Evolutionary conservation across 1,284 basidiomycete species (phyloP), one percentile per base, ranked within the genome.

Genomic region (Fomitopsis pinicola): DNA sequence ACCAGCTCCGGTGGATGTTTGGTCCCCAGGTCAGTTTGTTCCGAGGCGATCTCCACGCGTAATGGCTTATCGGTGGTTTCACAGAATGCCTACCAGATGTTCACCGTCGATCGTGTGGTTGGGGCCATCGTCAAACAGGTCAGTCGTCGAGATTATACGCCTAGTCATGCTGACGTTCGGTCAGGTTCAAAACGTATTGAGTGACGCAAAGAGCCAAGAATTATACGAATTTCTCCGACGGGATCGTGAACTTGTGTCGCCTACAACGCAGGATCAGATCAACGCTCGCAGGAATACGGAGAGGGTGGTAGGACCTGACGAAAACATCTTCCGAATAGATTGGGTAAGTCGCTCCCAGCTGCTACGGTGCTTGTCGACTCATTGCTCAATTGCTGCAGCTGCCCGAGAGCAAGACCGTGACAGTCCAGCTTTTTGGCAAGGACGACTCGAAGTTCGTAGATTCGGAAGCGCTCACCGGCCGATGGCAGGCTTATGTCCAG

Each of bases 91-190:
- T 97, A 93, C 74, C 89, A 90, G 70, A 85, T 93, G 70, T 97
- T 97, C 72, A 97, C 95, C 0, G 78, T 97, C n/a, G 95, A 98
- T 77, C 95, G 97, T 74, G 82, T 97, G 55, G 86, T 97, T 59
- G 91, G 90, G 2, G 83, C 86, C n/a, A 83, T 94, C 68, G 89
- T 94, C 76, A 97, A 92, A 74, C 95, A 91, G 80, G 92, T 86
- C 62, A 28, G 58, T 59, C 38, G 40, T 46, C 22, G 59, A 62
- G 33, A 54, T 62, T 38, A 8, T 61, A 64, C 14, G 9, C 58
- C 60, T 65, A 52, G 61, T 65, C 58, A 42, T 45, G 62, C 30
- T 61, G 58, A 30, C 9, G 22, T 55, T 48, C 26, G 5, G 8
- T 5, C 42, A 91, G 87, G 85, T 90, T 2, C 94, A 97, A 75